A percentile compares a stretch with the other conserved stretches of the same genome.
These are phyloP conservation scores for Ophiosphaerella korrae DNA, from an alignment of 2,329 filamentous ascomycete species.

Conservation along the genomic window DNA sequence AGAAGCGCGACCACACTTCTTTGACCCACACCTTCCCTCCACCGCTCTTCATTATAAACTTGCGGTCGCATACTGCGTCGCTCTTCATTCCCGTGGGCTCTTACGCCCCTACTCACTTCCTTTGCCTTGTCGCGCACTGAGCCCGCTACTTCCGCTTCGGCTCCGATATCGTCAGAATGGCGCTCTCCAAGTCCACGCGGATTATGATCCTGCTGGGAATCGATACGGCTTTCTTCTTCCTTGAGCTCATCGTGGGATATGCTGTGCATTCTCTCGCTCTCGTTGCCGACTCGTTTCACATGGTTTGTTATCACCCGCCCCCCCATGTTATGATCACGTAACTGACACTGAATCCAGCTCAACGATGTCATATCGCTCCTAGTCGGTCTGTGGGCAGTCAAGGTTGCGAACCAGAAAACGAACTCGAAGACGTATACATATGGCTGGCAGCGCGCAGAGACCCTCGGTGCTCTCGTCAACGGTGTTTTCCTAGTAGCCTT, in stretches of 20 bases:
- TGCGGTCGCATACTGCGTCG: not conserved
- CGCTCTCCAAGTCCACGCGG: conserved; percentile 87
- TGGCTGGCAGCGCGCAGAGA: conserved; percentile 97
- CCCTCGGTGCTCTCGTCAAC: conserved; percentile 93
- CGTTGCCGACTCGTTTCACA: conserved; percentile 97
- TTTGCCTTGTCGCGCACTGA: not conserved
- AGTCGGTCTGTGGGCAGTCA: conserved; percentile 94
- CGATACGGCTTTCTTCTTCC: conserved; percentile 84
- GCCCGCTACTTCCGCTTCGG: conserved; percentile 10
- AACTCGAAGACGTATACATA: conserved; percentile 91
- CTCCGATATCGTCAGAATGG: conserved; percentile 61
- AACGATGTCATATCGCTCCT: conserved; percentile 96
- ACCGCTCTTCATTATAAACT: not conserved
- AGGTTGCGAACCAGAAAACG: conserved; percentile 79
- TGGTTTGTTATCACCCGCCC: conserved; percentile 62
- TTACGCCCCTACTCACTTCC: not conserved
- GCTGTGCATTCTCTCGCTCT: conserved; percentile 88
- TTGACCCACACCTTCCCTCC: too few relatives aligned
- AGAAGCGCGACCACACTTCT: too few relatives aligned
- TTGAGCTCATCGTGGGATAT: conserved; percentile 84
- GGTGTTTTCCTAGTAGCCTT: conserved; percentile 96
- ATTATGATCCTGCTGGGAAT: conserved; percentile 93
- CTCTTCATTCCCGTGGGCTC: not conserved
- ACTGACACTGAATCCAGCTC: conserved; percentile 59
- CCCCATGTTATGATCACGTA: not conserved